Evolutionary conservation across 176 grass and related monocot species (phyloP).

Genomic region (Aegilops tauschii): DNA sequence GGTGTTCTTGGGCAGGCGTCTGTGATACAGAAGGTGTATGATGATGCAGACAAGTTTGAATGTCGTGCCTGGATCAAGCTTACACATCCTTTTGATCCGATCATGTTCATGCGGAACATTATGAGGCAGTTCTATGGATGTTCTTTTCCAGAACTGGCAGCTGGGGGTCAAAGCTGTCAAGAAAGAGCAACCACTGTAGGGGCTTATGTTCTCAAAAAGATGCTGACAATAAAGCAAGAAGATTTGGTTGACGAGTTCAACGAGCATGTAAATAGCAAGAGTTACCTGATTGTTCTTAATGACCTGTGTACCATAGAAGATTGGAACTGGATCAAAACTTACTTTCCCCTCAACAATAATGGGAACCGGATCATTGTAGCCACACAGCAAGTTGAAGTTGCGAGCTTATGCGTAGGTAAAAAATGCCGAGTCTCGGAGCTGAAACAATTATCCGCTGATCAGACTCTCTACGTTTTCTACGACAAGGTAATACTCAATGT

Average conservation of each 20-base stretch:
- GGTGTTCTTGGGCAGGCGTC: neutral
- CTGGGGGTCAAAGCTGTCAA: neutral
- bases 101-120: neutral
- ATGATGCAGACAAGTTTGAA: neutral
- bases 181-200: neutral
- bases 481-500: neutral
- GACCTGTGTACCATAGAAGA: neutral
- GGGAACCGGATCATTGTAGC: neutral
- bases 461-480: neutral
- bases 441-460: neutral
- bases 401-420: neutral
- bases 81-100: neutral
- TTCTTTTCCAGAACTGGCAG: neutral
- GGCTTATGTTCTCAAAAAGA: neutral
- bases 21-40: neutral
- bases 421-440: neutral
- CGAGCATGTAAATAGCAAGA: neutral
- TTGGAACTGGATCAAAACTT: neutral
- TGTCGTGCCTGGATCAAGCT: neutral
- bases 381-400: neutral
- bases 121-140: neutral
- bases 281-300: neutral
- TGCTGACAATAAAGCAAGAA: neutral
- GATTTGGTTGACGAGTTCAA: neutral
- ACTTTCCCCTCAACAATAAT: neutral